A percentile compares a stretch with the other conserved stretches of the same genome.
Conservation (phyloP, 1,139 yeast species). For the Pichia sp. region DNA sequence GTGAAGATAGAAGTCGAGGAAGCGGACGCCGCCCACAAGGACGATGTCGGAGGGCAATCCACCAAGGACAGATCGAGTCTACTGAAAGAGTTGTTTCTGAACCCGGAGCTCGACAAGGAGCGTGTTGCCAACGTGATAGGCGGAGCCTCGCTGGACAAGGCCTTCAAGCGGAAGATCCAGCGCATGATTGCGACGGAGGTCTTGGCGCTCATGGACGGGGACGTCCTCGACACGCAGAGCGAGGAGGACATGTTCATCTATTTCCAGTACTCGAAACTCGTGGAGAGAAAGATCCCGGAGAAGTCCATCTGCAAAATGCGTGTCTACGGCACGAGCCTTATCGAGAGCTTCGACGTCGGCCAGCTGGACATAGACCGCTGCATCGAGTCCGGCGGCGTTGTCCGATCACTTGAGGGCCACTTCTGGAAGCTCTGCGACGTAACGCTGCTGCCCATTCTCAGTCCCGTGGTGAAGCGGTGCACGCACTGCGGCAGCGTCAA, state of each 20-base stretch:
- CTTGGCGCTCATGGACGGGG: constrained; percentile 15
- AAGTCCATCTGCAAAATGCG: constrained; percentile 13
- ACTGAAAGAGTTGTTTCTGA: constrained; percentile 14
- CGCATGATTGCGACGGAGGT: constrained; percentile 19
- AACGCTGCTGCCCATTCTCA: constrained; percentile 28
- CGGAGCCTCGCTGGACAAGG: constrained; percentile 4
- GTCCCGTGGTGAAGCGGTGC: constrained; percentile 22
- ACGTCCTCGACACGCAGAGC: constrained; percentile 3
- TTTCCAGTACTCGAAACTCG: constrained; percentile 19
- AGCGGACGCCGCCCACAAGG: not conserved
- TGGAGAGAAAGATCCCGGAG: constrained; percentile 9
- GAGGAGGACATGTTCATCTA: constrained; percentile 23
- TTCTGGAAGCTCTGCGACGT: constrained; percentile 28
- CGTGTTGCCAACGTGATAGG: constrained; percentile 9
- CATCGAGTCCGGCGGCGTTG: constrained; percentile 8
- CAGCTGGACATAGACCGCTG: constrained; percentile 15
- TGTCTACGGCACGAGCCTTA: constrained; percentile 10
- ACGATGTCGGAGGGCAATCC: too few relatives aligned
- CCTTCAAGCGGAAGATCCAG: constrained; percentile 12
- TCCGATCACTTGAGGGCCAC: constrained; percentile 23
- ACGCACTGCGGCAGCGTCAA: constrained; percentile 18
- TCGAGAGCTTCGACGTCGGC: constrained; percentile 12
- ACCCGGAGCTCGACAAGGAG: constrained; percentile 16
- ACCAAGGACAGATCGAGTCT: not conserved
- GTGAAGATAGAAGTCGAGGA: not conserved